These are phyloP conservation scores for Alternaria metachromatica DNA, from an alignment of 2,329 filamentous ascomycete species.

Conservation along the genomic window DNA sequence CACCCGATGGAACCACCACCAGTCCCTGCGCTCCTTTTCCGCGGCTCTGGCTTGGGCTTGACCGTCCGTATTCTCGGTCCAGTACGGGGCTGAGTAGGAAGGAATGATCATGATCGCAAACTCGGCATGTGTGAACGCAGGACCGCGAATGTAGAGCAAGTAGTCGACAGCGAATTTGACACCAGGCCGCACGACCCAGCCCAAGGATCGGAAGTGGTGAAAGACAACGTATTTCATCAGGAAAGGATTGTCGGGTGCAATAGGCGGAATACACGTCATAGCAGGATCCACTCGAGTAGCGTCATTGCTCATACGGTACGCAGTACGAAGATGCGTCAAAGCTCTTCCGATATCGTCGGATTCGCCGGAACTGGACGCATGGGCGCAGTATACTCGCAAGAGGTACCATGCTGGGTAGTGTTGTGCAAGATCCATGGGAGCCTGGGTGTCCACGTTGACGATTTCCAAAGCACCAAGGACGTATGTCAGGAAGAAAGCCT, in stretches of 20 bases:
- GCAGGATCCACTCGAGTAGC: constrained; percentile 10
- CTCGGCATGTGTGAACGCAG: constrained; percentile 93
- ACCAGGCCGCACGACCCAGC: constrained; percentile 91
- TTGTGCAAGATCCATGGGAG: constrained; percentile 54
- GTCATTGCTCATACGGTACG: constrained; percentile 20
- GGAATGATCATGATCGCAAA: constrained; percentile 88
- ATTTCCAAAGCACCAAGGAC: constrained; percentile 77
- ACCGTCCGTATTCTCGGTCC: constrained; percentile 63
- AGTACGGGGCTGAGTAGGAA: constrained; percentile 76
- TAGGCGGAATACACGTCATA: constrained; percentile 30
- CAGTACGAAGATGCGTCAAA: constrained; percentile 16
- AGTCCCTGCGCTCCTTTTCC: constrained; percentile 61
- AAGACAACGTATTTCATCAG: constrained; percentile 87
- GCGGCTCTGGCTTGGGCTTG: background rate
- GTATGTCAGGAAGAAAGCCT: constrained; percentile 89
- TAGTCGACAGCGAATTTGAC: constrained; percentile 96
- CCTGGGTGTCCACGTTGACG: constrained; percentile 53
- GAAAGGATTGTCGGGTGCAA: constrained; percentile 82
- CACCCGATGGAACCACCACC: constrained; percentile 87
- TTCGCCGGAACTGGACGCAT: constrained; percentile 67
- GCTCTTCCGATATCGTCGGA: constrained; percentile 7
- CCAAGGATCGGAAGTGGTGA: constrained; percentile 93
- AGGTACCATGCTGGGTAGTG: constrained; percentile 36
- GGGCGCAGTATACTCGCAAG: constrained; percentile 66
- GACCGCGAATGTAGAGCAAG: constrained; percentile 90